Percentiles rank a stretch among this genome's conserved stretches.
These are phyloP conservation scores for Brassica carinata DNA, from an alignment of 345 rosid genomes.

Conservation along the genomic window DNA sequence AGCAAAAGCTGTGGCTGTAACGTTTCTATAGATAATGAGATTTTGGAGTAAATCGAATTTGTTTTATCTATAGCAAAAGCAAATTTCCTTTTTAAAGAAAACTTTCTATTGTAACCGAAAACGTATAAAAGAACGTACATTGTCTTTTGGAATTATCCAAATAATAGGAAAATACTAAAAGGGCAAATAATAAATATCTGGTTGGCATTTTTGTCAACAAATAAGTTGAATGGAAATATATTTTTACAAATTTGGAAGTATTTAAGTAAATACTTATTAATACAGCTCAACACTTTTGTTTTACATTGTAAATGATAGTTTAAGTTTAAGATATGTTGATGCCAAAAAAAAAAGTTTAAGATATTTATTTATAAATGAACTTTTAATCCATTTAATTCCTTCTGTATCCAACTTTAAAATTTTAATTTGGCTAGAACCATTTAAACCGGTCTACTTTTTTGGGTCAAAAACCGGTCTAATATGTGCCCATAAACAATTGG, in stretches of 20 bases:
- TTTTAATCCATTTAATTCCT: background rate
- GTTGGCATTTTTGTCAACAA: constrained; percentile 3
- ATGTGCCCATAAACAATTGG: background rate
- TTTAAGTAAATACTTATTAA: background rate
- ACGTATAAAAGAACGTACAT: background rate
- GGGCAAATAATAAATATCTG: background rate
- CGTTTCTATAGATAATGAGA: constrained; percentile 16
- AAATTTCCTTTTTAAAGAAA: background rate
- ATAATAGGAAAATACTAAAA: background rate
- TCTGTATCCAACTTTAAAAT: background rate
- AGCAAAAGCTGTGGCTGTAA: constrained; percentile 32
- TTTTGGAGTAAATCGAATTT: constrained; percentile 6
- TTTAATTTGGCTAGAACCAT: background rate
- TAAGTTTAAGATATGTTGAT: background rate
- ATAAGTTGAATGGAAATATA: background rate
- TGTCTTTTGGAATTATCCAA: constrained; percentile 12
- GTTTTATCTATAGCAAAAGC: background rate
- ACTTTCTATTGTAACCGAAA: constrained; percentile 21
- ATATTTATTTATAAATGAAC: background rate
- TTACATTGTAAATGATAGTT: background rate
- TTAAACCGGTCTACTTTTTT: background rate
- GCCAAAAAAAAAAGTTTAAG: background rate
- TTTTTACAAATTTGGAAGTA: constrained; percentile 4
- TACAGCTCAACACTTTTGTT: background rate
- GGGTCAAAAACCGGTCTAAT: background rate